Conservation (phyloP, 176 grass and related monocot genomes). For the Hordeum marinum region DNA sequence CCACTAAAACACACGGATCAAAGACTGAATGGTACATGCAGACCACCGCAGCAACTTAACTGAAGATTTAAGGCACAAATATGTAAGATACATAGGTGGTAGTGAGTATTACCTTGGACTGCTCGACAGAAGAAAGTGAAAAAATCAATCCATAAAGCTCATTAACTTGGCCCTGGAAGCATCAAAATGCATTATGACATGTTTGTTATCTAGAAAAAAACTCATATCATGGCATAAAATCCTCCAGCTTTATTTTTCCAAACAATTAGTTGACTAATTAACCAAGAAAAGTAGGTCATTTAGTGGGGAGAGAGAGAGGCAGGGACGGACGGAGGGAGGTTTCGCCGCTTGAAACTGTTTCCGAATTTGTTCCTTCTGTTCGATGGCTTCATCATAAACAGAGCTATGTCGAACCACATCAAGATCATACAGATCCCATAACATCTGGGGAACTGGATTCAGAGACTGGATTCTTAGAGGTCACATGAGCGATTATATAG, state of each 20-base stretch:
- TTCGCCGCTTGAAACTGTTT: not conserved
- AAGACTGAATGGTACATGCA: conserved; percentile 10
- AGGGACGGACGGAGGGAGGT: too few species aligned
- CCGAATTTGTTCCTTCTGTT: conserved; percentile 6
- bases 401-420: conserved; percentile 32
- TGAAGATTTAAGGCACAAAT: not conserved
- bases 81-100: conserved; percentile 1
- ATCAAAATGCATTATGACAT: not conserved
- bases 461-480: too few species aligned
- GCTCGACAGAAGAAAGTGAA: conserved; percentile 38
- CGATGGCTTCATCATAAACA: conserved; percentile 36
- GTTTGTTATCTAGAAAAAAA: too few species aligned
- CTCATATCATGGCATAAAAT: too few species aligned
- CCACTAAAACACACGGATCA: conserved; percentile 8
- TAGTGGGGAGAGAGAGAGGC: too few species aligned
- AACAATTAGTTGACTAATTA: too few species aligned
- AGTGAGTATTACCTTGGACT: conserved; percentile 17
- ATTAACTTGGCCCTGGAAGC: conserved; percentile 57
- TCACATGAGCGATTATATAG: too few species aligned
- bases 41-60: not conserved
- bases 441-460: conserved; percentile 11
- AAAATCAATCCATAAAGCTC: conserved; percentile 75
- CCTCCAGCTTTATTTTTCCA: too few species aligned
- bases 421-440: conserved; percentile 48
- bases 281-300: too few species aligned